phyloP scores from a whole-genome alignment of 1,284 basidiomycete genomes.

The Fomes fomentarius region DNA sequence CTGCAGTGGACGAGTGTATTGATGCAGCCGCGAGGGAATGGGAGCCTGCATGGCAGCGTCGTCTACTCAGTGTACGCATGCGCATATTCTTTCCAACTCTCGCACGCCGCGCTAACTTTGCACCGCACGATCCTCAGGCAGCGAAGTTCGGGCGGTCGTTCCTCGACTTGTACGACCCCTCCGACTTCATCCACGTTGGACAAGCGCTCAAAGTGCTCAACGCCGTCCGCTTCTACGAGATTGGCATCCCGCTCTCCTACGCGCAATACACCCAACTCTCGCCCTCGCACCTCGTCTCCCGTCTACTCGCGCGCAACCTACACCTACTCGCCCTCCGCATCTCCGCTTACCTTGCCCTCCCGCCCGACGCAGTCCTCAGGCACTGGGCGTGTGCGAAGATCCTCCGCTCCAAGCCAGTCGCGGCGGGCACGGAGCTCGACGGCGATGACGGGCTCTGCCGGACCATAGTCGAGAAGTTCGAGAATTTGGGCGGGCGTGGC shows the following conservation, averaged over 20 bases:
- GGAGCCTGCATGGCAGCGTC: slow-evolving; percentile 89
- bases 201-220: slow-evolving; percentile 95
- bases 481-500: slow-evolving; percentile 65
- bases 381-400: slow-evolving; percentile 98
- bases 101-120: slow-evolving; percentile 14
- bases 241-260: slow-evolving; percentile 93
- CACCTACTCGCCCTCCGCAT: slow-evolving; percentile 94
- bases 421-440: slow-evolving; percentile 51
- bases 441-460: slow-evolving; percentile 82
- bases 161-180: slow-evolving; percentile 90
- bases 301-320: slow-evolving; percentile 86
- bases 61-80: slow-evolving; percentile 82
- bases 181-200: slow-evolving; percentile 90
- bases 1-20: slow-evolving; percentile 91
- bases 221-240: slow-evolving; percentile 87
- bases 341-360: slow-evolving; percentile 81
- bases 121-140: slow-evolving; percentile 66
- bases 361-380: slow-evolving; percentile 86
- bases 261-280: slow-evolving; percentile 85
- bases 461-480: slow-evolving; percentile 88
- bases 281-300: slow-evolving; percentile 77
- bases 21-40: slow-evolving; percentile 94
- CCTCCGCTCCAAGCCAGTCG: slow-evolving; percentile 62
- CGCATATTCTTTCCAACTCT: slow-evolving; percentile 11
- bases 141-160: slow-evolving; percentile 96